Base-by-base conservation (phyloP, 768 basidiomycete genomes). In the Termitomyces sp. region DNA sequence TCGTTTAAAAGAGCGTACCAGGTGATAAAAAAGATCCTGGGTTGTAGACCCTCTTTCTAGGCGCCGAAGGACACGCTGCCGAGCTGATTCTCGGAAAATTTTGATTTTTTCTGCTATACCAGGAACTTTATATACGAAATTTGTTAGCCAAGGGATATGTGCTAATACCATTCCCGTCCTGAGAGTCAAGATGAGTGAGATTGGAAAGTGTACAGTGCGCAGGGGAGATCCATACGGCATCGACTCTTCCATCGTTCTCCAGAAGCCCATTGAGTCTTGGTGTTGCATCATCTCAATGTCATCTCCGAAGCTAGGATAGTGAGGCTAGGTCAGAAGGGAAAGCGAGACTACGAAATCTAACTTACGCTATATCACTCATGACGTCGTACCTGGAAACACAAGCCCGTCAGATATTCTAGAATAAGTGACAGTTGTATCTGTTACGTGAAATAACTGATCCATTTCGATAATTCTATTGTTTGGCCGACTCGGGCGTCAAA, bases 61-160 rank as follows among this genome's bases (percentile, higher is more conserved):
- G 27, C 86, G 72, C 57, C 73, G 73, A 40, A 87, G 72, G 2
- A 83, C 86, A 42, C 85, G 73, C 59, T 77, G 71, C 51, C 83
- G 73, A 10, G 77, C 80, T 42, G 76, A 73, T 14, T 76, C 71
- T 44, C 65, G 49, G 61, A 66, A 66, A 7, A 44, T 48, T 43
- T 61, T 62, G 43, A 61, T 54, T 39, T 55, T 51, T 14, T 12
- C 19, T n/a, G 56, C 59, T n/a, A 62, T 42, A 16, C 52, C 41
- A n/a, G 63, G 61, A 7, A 66, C 40, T 48, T 53, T 46, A 16
- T 40, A 19, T 11, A 53, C 45, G 19, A 66, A 55, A 12, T 52
- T 41, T 1, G 56, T 56, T 3, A 64, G 40, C 64, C 64, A 66
- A 5, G 64, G 64, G 19, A 66, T 40, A 39, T 64, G 63, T 27